Evolutionary conservation across 805 yeast genomes (phyloP), one percentile per base, ranked within the genome.

Genomic region (Yarrowia sp.): DNA sequence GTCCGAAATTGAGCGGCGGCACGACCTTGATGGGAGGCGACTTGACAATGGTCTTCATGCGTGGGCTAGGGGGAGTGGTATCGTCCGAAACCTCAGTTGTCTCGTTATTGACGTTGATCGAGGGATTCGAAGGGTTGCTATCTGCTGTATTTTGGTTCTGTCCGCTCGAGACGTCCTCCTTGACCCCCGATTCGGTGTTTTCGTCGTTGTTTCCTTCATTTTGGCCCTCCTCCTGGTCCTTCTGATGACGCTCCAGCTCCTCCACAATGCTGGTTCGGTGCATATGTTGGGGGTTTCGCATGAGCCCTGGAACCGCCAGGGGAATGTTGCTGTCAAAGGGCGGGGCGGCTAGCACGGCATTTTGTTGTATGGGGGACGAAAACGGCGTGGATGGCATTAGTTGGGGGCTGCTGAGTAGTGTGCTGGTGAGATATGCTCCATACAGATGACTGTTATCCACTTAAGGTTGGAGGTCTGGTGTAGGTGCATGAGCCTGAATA

Each of bases 1-100:
- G 97, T 72, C 97, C 90, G 77, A 94, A 94, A 79, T 95, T 95
- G 72, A 93, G 79, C 0, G 99, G 99, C 2, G 99, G 99, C 3
- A 95, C 93, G 45, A 76, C 56, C 49, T 74, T 67, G 22, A 69
- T 70, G 12, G 71, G 65, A 19, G 75, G 73, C 14, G 73, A 71
- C 48, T 71, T 49, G 45, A 19, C 41, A 16, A 72, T 70, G 36
- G 64, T 69, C 45, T 65, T 63, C 45, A 49, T 63, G 52, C 65
- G 65, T 35, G 65, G 65, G 35, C 50, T 45, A 16, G 63, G 63
- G 4, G 56, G 56, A 5, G 15, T 15, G 12, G 53, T 14, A 12
- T 26, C 38, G 14, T 49, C 52, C 26, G 16, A 26, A 26, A 26
- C 32, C 32, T 26, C 32, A 5, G 32, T 14, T 2, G 40, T 14